A percentile compares a stretch with the other conserved stretches of the same genome.
Evolutionary conservation across 768 basidiomycete species (phyloP).

Genomic region (Suillus tomentosus): DNA sequence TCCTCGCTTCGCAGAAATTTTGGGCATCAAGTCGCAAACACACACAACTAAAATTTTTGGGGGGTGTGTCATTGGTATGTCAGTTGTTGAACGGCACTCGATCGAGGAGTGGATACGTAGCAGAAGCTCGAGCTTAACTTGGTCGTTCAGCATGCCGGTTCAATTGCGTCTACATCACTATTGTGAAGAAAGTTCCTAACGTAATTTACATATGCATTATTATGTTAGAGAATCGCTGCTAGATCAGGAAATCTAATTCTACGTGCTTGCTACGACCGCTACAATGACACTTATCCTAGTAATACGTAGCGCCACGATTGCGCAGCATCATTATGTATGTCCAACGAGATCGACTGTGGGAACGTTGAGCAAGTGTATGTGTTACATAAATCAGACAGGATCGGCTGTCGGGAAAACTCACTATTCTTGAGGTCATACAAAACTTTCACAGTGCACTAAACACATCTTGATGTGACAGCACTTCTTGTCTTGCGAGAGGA

Average conservation of each 20-base stretch:
- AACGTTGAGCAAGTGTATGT: not conserved
- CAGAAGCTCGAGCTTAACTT: not conserved
- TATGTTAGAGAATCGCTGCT: not conserved
- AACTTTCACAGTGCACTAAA: not conserved
- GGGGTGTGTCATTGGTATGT: not conserved
- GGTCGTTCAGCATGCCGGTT: not conserved
- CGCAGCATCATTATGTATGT: not conserved
- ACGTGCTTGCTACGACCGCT: not conserved
- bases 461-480: not conserved
- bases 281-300: not conserved
- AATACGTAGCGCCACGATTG: not conserved
- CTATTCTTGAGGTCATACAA: not conserved
- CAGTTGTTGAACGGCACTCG: not conserved
- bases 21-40: not conserved
- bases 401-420: not conserved
- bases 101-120: not conserved
- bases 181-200: not conserved
- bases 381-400: not conserved
- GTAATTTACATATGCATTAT: not conserved
- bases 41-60: not conserved
- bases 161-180: not conserved
- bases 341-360: not conserved
- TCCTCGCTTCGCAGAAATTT: not conserved
- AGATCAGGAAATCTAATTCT: too few species aligned
- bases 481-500: too few species aligned